Evolutionary conservation across 2,329 filamentous ascomycete species (phyloP).

Genomic region (Malbranchea zuffiana): DNA sequence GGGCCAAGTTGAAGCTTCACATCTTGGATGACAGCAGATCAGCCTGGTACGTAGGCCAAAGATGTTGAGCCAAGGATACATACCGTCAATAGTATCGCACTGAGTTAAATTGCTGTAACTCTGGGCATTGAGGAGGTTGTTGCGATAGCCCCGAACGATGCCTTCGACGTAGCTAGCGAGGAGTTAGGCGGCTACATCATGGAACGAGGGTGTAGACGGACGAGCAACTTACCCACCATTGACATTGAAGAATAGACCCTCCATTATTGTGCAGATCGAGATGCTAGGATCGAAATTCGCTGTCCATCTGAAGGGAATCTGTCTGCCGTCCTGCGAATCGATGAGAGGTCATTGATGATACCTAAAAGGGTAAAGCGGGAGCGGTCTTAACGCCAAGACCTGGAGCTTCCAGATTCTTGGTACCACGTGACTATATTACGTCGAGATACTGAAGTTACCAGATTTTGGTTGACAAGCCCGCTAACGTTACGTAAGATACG

Average conservation of each 20-base stretch:
- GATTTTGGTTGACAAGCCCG: too few species aligned
- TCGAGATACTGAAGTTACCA: too few species aligned
- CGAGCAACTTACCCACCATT: constrained; percentile 66
- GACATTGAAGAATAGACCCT: constrained; percentile 88
- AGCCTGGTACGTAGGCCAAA: not conserved
- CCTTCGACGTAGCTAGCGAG: constrained; percentile 77
- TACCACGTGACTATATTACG: too few species aligned
- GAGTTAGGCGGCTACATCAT: constrained; percentile 15
- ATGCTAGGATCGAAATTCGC: too few species aligned
- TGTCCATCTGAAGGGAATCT: too few species aligned
- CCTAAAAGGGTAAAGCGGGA: constrained; percentile 6
- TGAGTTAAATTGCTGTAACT: constrained; percentile 95
- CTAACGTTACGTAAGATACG: too few species aligned
- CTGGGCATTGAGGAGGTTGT: constrained; percentile 74
- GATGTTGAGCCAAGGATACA: constrained; percentile 18
- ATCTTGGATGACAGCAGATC: constrained; percentile 46
- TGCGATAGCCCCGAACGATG: constrained; percentile 93
- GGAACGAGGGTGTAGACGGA: not conserved
- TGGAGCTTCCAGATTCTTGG: too few species aligned
- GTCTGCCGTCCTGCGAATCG: too few species aligned
- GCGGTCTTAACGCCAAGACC: too few species aligned
- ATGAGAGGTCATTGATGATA: not conserved
- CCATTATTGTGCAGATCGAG: too few species aligned
- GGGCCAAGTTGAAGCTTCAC: constrained; percentile 95
- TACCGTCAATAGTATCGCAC: constrained; percentile 95